A percentile compares a stretch with the other conserved stretches of the same genome.
These are phyloP conservation scores for Leishmania arabica DNA, from an alignment of 208 protist genomes.

Conservation along the genomic window DNA sequence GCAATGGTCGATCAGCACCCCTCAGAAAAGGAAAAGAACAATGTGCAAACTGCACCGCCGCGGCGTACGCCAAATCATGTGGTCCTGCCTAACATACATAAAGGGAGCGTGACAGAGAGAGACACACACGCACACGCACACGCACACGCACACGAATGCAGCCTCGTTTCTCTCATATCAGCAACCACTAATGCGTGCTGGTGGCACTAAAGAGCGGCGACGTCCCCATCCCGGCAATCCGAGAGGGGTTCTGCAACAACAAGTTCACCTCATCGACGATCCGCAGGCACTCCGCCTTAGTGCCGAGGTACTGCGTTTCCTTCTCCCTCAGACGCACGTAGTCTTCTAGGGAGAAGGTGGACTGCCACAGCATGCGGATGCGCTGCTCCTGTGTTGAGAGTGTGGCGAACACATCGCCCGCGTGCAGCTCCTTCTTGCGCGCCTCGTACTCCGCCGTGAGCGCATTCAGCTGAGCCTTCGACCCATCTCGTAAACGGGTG, in stretches of 20 bases:
- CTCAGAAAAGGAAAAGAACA: not conserved
- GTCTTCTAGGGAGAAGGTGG: constrained; percentile 84
- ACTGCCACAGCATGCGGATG: constrained; percentile 87
- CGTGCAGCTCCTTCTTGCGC: constrained; percentile 52
- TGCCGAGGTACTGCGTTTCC: constrained; percentile 83
- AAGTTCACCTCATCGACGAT: constrained; percentile 88
- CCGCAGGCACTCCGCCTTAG: constrained; percentile 86
- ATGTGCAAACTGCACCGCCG: not conserved
- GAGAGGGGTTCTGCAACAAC: constrained; percentile 67
- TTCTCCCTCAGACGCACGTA: constrained; percentile 90
- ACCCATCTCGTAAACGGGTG: constrained; percentile 65
- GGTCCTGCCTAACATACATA: not conserved
- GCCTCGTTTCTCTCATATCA: not conserved
- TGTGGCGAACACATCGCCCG: constrained; percentile 52
- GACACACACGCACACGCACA: not conserved
- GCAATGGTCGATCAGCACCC: too few species aligned
- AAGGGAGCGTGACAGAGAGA: not conserved
- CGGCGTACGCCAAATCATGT: not conserved
- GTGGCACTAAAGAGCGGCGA: constrained; percentile 21
- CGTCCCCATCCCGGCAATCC: constrained; percentile 21
- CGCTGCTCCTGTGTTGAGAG: constrained; percentile 84
- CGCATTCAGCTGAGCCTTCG: constrained; percentile 71
- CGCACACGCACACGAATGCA: not conserved
- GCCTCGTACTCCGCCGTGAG: constrained; percentile 59
- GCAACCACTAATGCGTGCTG: not conserved